phyloP scores from a whole-genome alignment of 2,329 filamentous ascomycete genomes.

The Pseudogymnoascus destructans region DNA sequence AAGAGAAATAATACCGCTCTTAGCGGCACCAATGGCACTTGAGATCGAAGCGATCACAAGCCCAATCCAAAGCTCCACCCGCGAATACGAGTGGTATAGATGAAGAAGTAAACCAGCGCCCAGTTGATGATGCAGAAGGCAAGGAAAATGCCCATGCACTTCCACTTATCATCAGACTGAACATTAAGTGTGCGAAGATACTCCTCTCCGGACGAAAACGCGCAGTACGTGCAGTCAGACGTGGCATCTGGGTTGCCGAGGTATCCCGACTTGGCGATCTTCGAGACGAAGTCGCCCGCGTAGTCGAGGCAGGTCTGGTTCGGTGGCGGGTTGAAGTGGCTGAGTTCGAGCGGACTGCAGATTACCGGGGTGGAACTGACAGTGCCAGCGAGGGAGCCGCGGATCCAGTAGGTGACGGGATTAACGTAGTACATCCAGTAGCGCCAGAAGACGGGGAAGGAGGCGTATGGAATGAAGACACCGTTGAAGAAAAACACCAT shows the following conservation, averaged over 20 bases:
- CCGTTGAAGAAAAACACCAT: constrained; percentile 64
- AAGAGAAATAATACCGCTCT: constrained; percentile 17
- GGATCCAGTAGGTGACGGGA: constrained; percentile 49
- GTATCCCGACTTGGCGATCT: constrained; percentile 29
- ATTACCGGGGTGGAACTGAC: constrained; percentile 34
- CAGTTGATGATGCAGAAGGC: constrained; percentile 60
- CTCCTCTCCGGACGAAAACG: constrained; percentile 43
- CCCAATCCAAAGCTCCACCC: constrained; percentile 60
- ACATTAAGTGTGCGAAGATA: constrained; percentile 49
- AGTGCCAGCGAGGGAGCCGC: constrained; percentile 39
- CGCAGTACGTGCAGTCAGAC: constrained; percentile 44
- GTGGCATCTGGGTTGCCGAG: constrained; percentile 48
- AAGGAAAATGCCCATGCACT: constrained; percentile 59
- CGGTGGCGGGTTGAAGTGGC: constrained; percentile 27
- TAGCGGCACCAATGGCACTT: constrained; percentile 28
- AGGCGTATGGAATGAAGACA: constrained; percentile 53
- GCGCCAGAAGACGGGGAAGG: constrained; percentile 53
- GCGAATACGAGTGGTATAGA: constrained; percentile 57
- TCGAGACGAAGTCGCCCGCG: constrained; percentile 36
- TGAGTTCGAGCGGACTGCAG: constrained; percentile 38
- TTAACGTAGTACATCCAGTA: constrained; percentile 42
- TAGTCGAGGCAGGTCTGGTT: constrained; percentile 46
- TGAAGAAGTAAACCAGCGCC: constrained; percentile 62
- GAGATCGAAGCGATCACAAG: constrained; percentile 37
- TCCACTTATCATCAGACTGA: constrained; percentile 49